These are phyloP conservation scores for Kentomonas sorsogonicus DNA, from an alignment of 208 protist genomes.

Conservation along the genomic window DNA sequence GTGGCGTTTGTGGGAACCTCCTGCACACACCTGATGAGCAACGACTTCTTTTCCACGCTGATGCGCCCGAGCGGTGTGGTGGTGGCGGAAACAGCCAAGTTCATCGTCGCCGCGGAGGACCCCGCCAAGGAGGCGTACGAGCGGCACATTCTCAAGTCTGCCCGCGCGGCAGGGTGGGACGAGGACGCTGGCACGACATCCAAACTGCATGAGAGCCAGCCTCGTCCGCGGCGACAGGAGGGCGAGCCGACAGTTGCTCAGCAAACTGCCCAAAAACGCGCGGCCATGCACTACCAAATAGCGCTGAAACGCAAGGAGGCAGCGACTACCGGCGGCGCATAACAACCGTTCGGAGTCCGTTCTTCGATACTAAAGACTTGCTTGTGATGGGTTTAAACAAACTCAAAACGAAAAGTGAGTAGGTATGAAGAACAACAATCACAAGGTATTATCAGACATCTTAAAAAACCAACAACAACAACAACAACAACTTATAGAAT, in stretches of 20 bases:
- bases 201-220: conserved; percentile 45
- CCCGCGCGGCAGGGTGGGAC: conserved; percentile 37
- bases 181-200: conserved; percentile 28
- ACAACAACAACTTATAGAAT: too few species aligned
- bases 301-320: conserved; percentile 22
- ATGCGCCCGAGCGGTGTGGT: conserved; percentile 60
- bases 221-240: conserved; percentile 30
- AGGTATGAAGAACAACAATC: too few species aligned
- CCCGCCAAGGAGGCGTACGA: conserved; percentile 67
- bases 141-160: conserved; percentile 53
- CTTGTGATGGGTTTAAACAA: too few species aligned
- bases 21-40: conserved; percentile 68
- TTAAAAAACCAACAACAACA: too few species aligned
- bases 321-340: too few species aligned
- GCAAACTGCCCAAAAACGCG: conserved; percentile 37
- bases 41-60: conserved; percentile 26
- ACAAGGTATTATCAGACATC: too few species aligned
- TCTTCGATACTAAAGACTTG: too few species aligned
- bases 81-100: conserved; percentile 88
- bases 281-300: conserved; percentile 61
- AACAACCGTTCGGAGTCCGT: too few species aligned
- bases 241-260: conserved; percentile 35
- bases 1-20: conserved; percentile 73
- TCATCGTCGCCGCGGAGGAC: conserved; percentile 80
- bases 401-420: too few species aligned